A percentile compares a stretch with the other conserved stretches of the same genome.
These are phyloP conservation scores for Tuber brumale DNA, from an alignment of 495 filamentous ascomycete genomes.

Conservation along the genomic window DNA sequence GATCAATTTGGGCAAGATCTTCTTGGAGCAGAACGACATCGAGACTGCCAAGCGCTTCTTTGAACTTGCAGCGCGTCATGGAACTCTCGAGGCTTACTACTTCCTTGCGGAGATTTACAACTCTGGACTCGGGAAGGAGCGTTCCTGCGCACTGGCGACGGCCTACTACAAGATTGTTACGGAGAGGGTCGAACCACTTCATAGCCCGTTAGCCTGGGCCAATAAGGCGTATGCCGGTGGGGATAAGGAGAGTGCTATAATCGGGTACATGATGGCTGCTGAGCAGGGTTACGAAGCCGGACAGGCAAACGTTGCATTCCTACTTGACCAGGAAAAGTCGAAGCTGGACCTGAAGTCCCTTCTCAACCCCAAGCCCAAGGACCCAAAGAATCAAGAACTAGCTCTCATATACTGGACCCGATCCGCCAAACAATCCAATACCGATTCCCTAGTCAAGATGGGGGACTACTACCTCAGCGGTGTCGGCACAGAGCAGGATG, in stretches of 20 bases:
- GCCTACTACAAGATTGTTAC: slow-evolving; percentile 92
- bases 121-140: slow-evolving; percentile 70
- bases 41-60: slow-evolving; percentile 73
- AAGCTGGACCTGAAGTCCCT: slow-evolving; percentile 49
- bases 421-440: slow-evolving; percentile 85
- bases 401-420: slow-evolving; percentile 95
- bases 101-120: slow-evolving; percentile 87
- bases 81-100: slow-evolving; percentile 88
- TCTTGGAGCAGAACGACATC: slow-evolving; percentile 81
- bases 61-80: slow-evolving; percentile 81
- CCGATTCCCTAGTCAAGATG: slow-evolving; percentile 95
- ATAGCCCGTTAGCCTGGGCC: slow-evolving; percentile 78
- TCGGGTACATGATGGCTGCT: slow-evolving; percentile 83
- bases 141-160: slow-evolving; percentile 71
- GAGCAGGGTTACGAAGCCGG: slow-evolving; percentile 93
- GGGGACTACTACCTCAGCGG: slow-evolving; percentile 90
- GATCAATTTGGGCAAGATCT: slow-evolving; percentile 74
- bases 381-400: slow-evolving; percentile 44
- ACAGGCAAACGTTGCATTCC: slow-evolving; percentile 88
- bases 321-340: slow-evolving; percentile 76
- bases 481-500: slow-evolving; percentile 63
- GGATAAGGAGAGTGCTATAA: slow-evolving; percentile 76
- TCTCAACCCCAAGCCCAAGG: slow-evolving; percentile 32
- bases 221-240: slow-evolving; percentile 76
- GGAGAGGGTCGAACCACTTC: slow-evolving; percentile 76